phyloP scores from a whole-genome alignment of 1,139 yeast species.

The Taphrina sp. region DNA sequence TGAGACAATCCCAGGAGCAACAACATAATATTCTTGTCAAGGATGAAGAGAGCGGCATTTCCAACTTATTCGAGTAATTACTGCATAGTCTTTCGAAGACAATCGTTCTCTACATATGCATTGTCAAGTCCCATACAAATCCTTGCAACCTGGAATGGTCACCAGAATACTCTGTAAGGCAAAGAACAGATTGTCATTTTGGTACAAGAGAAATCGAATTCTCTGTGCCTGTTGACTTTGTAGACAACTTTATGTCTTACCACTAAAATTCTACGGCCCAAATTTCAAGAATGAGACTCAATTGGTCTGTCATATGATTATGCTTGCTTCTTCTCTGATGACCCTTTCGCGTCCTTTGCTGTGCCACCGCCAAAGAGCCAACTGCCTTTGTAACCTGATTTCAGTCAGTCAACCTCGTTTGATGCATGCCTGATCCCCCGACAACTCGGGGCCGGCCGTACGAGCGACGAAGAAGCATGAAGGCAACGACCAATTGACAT shows the following conservation, averaged over 20 bases:
- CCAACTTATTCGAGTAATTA: constrained; percentile 15
- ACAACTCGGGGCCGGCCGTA: too few relatives aligned
- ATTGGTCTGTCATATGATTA: not conserved
- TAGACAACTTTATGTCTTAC: too few relatives aligned
- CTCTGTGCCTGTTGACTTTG: too few relatives aligned
- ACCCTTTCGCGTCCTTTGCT: not conserved
- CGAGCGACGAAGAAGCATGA: too few relatives aligned
- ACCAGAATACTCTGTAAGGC: too few relatives aligned
- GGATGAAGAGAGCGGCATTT: constrained; percentile 31
- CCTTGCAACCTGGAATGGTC: too few relatives aligned
- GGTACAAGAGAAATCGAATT: too few relatives aligned
- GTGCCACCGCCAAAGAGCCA: constrained; percentile 8
- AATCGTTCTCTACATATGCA: too few relatives aligned
- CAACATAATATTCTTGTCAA: constrained; percentile 13
- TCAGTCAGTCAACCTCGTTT: not conserved
- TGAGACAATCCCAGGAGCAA: constrained; percentile 20
- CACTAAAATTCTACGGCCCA: not conserved
- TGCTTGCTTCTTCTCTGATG: not conserved
- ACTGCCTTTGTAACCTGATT: constrained; percentile 10
- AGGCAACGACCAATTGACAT: not conserved
- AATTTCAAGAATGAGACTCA: not conserved
- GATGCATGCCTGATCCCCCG: too few relatives aligned
- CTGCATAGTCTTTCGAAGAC: too few relatives aligned
- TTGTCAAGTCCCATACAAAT: too few relatives aligned
- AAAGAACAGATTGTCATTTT: too few relatives aligned